phyloP scores from a whole-genome alignment of 306 rosid species.

The Cicer chorassanicum region DNA sequence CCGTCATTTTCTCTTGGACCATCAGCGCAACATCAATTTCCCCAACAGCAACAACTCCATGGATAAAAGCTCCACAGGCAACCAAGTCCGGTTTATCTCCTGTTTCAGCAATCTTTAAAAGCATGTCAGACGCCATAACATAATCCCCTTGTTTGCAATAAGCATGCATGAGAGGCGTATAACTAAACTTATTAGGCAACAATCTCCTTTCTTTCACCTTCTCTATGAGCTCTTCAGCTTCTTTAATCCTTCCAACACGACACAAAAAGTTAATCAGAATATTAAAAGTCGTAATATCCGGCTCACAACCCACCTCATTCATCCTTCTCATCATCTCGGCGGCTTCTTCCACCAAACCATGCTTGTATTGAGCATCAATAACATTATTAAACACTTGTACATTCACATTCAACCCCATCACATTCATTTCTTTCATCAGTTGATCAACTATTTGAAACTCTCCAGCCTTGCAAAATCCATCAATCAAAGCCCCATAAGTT shows the following conservation, averaged over 20 bases:
- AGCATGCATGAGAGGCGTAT: conserved; percentile 68
- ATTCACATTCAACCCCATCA: conserved; percentile 63
- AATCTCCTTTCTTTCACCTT: conserved; percentile 54
- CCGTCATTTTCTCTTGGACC: conserved; percentile 69
- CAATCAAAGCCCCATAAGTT: conserved; percentile 69
- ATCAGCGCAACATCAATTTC: conserved; percentile 50
- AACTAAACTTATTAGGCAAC: conserved; percentile 61
- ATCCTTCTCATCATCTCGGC: conserved; percentile 55
- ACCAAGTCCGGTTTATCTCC: conserved; percentile 72
- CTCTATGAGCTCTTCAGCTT: conserved; percentile 66
- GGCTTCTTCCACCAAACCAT: conserved; percentile 51
- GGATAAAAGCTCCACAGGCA: conserved; percentile 77
- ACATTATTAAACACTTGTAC: conserved; percentile 64
- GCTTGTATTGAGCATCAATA: conserved; percentile 67
- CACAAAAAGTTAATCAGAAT: conserved; percentile 66
- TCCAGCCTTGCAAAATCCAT: conserved; percentile 76
- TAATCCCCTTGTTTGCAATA: conserved; percentile 72
- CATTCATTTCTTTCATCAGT: conserved; percentile 67
- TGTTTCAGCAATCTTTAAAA: conserved; percentile 67
- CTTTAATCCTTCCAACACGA: conserved; percentile 60
- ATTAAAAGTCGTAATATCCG: conserved; percentile 74
- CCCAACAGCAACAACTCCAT: conserved; percentile 58
- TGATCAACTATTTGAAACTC: conserved; percentile 58
- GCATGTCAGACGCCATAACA: conserved; percentile 62
- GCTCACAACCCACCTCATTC: conserved; percentile 68